Conservation (phyloP, 2,329 filamentous ascomycete species). For the Exophiala viscosa region DNA sequence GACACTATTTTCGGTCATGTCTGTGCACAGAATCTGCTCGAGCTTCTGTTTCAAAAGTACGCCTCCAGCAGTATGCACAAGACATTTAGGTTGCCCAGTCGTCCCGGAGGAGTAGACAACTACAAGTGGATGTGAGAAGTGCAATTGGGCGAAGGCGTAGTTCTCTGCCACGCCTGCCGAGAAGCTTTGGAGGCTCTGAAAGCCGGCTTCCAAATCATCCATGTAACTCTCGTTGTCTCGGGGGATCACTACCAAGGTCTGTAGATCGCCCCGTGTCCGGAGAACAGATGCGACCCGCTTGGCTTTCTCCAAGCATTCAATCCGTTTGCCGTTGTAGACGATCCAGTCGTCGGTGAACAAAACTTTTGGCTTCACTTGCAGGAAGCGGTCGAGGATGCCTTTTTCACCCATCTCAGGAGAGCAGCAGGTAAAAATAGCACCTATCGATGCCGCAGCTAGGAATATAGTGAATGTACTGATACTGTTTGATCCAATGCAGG, state of each 20-base stretch:
- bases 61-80: slow-evolving; percentile 62
- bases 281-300: background rate
- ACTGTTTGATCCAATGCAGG: slow-evolving; percentile 69
- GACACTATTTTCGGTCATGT: slow-evolving; percentile 40
- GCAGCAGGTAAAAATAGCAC: slow-evolving; percentile 69
- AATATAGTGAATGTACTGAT: slow-evolving; percentile 69
- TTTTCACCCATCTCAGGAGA: slow-evolving; percentile 80
- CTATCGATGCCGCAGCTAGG: slow-evolving; percentile 64
- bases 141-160: slow-evolving; percentile 57
- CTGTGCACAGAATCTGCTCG: slow-evolving; percentile 53
- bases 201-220: background rate
- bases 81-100: slow-evolving; percentile 80
- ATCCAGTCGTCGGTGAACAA: slow-evolving; percentile 79
- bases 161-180: slow-evolving; percentile 30
- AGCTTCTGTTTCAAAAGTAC: slow-evolving; percentile 46
- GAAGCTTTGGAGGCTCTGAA: slow-evolving; percentile 34
- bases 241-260: slow-evolving; percentile 61
- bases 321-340: slow-evolving; percentile 71
- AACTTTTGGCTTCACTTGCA: slow-evolving; percentile 70
- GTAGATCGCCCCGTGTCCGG: slow-evolving; percentile 48
- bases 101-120: slow-evolving; percentile 76
- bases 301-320: slow-evolving; percentile 31
- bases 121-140: slow-evolving; percentile 70
- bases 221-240: slow-evolving; percentile 49
- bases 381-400: slow-evolving; percentile 68